These are phyloP conservation scores for Globisporangium radiosum DNA, from an alignment of 352 stramenopile genomes.

Conservation along the genomic window DNA sequence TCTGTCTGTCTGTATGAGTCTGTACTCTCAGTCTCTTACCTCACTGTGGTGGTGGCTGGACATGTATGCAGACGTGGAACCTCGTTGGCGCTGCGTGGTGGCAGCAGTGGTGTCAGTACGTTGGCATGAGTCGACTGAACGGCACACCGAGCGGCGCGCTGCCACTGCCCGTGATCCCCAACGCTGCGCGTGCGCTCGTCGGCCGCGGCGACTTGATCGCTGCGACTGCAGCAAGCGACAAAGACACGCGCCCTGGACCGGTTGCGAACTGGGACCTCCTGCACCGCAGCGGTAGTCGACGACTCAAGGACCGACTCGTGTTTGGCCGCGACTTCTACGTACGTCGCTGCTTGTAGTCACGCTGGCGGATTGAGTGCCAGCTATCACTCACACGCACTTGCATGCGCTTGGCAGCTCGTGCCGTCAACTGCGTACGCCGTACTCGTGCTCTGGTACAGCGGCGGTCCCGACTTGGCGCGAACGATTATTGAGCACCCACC, in stretches of 20 bases:
- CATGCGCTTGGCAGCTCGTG: constrained; percentile 37
- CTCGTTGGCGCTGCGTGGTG: constrained; percentile 71
- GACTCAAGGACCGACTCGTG: constrained; percentile 69
- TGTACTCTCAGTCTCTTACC: background rate
- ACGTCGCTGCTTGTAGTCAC: constrained; percentile 14
- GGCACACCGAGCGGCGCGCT: constrained; percentile 56
- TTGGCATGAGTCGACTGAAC: constrained; percentile 49
- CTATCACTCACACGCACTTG: background rate
- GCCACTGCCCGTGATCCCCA: constrained; percentile 39
- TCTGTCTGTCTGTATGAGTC: no score
- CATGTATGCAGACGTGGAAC: constrained; percentile 53
- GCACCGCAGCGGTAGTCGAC: constrained; percentile 62
- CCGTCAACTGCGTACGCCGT: constrained; percentile 56
- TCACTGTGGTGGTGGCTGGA: background rate
- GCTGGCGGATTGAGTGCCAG: background rate
- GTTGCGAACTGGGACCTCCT: constrained; percentile 79
- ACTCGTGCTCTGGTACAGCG: constrained; percentile 75
- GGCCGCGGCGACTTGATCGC: background rate
- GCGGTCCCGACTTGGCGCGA: constrained; percentile 59
- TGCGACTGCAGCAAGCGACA: background rate
- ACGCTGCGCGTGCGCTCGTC: constrained; percentile 6
- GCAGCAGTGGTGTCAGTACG: constrained; percentile 76
- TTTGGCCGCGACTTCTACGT: constrained; percentile 75
- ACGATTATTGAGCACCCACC: constrained; percentile 40
- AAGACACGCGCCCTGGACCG: constrained; percentile 39